Evolutionary conservation across 352 stramenopile genomes (phyloP).

Genomic region (Phytophthora brassicae): DNA sequence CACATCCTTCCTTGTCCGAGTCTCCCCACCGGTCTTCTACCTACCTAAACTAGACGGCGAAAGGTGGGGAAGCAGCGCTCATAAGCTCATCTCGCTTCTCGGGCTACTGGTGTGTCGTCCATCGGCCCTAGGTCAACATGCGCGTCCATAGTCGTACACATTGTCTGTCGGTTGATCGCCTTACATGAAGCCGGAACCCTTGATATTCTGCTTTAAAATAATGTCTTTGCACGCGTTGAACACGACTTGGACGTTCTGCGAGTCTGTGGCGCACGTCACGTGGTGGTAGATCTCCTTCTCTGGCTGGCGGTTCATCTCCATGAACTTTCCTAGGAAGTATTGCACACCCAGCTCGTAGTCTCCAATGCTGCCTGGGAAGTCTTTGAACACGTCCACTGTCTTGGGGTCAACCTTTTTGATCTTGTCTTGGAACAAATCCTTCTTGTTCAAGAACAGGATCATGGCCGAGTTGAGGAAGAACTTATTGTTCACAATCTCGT

Average conservation of each 20-base stretch:
- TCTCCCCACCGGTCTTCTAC: slow-evolving; percentile 10
- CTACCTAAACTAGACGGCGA: slow-evolving; percentile 13
- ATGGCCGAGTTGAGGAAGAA: slow-evolving; percentile 93
- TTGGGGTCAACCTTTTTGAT: slow-evolving; percentile 95
- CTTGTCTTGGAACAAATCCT: slow-evolving; percentile 96
- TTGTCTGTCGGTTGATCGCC: slow-evolving; percentile 10
- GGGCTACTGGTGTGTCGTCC: slow-evolving; percentile 12
- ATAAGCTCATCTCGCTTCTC: slow-evolving; percentile 28
- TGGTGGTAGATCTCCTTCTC: slow-evolving; percentile 95
- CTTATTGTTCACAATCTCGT: slow-evolving; percentile 95
- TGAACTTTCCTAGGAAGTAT: slow-evolving; percentile 94
- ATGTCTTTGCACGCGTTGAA: slow-evolving; percentile 97
- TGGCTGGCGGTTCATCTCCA: slow-evolving; percentile 92
- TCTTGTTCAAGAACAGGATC: slow-evolving; percentile 98
- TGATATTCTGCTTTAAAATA: slow-evolving; percentile 94
- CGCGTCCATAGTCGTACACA: slow-evolving; percentile 28
- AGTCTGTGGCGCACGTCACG: slow-evolving; percentile 96
- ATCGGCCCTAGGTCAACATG: slow-evolving; percentile 21
- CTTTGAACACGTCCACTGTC: slow-evolving; percentile 87
- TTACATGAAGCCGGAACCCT: slow-evolving; percentile 90
- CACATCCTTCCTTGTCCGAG: slow-evolving; percentile 24
- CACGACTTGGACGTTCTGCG: slow-evolving; percentile 95
- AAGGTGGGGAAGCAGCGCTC: slow-evolving; percentile 18
- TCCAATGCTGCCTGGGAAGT: slow-evolving; percentile 83
- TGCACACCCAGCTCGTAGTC: slow-evolving; percentile 88